Percentiles rank a stretch among this genome's conserved stretches.
Evolutionary conservation across 495 filamentous ascomycete genomes (phyloP).

Genomic region (Aspergillus biplanus): DNA sequence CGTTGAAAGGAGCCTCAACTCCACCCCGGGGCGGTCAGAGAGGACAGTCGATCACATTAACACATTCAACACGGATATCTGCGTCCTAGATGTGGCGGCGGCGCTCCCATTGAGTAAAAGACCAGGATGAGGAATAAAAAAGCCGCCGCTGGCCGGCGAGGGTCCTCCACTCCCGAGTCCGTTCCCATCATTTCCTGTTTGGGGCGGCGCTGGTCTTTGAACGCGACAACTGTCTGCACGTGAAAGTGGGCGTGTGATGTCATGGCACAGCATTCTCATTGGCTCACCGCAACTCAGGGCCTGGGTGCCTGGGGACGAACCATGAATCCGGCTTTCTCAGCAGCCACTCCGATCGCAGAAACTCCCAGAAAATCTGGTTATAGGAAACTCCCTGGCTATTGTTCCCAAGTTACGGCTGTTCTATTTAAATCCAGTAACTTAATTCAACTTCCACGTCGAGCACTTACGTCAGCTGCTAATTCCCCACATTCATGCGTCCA

Average conservation of each 20-base stretch:
- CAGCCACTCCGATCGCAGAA: not conserved
- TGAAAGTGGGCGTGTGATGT: conserved; percentile 5
- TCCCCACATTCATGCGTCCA: too few relatives aligned
- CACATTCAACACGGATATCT: not conserved
- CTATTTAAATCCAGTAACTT: too few relatives aligned
- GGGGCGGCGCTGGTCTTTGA: not conserved
- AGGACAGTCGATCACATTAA: not conserved
- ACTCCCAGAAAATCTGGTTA: not conserved
- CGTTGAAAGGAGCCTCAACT: not conserved
- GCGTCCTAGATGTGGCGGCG: too few relatives aligned
- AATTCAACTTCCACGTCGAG: too few relatives aligned
- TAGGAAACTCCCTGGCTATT: too few relatives aligned
- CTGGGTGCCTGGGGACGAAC: conserved; percentile 12
- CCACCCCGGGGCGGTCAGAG: not conserved
- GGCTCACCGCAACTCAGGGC: not conserved
- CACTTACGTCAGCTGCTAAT: too few relatives aligned
- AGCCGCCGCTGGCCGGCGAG: not conserved
- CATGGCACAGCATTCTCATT: not conserved
- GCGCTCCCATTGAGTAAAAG: too few relatives aligned
- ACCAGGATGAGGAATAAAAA: not conserved
- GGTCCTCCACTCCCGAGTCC: not conserved
- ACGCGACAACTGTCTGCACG: not conserved
- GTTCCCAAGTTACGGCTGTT: too few relatives aligned
- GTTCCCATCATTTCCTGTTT: conserved; percentile 6
- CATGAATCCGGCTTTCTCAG: not conserved